Evolutionary conservation across 192 early-diverging fungal genomes (phyloP).

Genomic region (Physocladia obscura): DNA sequence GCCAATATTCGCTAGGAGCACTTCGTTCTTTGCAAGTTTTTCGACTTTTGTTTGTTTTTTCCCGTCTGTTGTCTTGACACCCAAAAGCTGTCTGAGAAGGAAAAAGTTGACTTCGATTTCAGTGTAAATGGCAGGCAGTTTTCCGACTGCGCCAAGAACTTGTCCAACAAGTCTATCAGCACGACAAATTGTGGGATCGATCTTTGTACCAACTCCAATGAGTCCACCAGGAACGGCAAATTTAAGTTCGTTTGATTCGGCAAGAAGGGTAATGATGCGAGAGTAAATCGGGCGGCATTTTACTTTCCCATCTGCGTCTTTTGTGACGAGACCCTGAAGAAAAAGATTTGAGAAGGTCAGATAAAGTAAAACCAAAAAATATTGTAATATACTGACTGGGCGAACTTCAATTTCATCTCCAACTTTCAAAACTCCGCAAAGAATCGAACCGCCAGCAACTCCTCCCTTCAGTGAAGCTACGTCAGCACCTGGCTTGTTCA

Average conservation of each 20-base stretch:
- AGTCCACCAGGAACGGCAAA: slow-evolving; percentile 99
- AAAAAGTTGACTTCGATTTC: slow-evolving; percentile 98
- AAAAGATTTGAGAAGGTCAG: not conserved
- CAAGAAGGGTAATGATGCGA: slow-evolving; percentile 79
- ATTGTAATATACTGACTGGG: slow-evolving; percentile 45
- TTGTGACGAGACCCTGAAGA: slow-evolving; percentile 82
- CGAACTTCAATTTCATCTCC: slow-evolving; percentile 97
- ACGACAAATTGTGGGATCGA: slow-evolving; percentile 95
- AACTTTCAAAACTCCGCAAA: slow-evolving; percentile 81
- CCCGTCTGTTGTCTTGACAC: slow-evolving; percentile 89
- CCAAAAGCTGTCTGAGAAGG: slow-evolving; percentile 90
- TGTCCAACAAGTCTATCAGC: slow-evolving; percentile 95
- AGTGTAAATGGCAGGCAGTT: slow-evolving; percentile 88
- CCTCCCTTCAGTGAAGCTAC: slow-evolving; percentile 91
- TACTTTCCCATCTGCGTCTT: slow-evolving; percentile 81
- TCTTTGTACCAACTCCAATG: slow-evolving; percentile 95
- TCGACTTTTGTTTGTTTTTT: slow-evolving; percentile 97
- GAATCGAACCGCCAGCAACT: slow-evolving; percentile 95
- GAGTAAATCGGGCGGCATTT: slow-evolving; percentile 85
- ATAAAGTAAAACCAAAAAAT: not conserved
- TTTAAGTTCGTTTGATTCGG: slow-evolving; percentile 87
- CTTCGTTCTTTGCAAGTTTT: slow-evolving; percentile 90
- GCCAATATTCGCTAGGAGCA: slow-evolving; percentile 95
- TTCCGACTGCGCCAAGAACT: slow-evolving; percentile 88
- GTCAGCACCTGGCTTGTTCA: slow-evolving; percentile 97